Conservation (phyloP, 2,329 filamentous ascomycete genomes). For the Talaromyces sp. region DNA sequence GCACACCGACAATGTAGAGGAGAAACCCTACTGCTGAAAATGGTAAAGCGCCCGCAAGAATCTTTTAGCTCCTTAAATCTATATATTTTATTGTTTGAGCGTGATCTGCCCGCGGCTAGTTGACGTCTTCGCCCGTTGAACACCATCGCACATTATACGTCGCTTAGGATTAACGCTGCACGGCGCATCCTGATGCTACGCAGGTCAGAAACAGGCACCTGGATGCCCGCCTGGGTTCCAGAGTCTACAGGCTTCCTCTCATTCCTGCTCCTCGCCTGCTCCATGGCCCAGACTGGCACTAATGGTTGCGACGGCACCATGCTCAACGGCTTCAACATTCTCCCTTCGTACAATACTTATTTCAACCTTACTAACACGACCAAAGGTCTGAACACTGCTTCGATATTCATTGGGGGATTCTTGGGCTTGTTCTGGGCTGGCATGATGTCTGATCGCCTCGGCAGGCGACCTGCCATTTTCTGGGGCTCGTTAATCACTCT, state of each 20-base stretch:
- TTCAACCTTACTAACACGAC: conserved; percentile 50
- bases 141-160: background rate
- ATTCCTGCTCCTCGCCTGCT: conserved; percentile 39
- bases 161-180: background rate
- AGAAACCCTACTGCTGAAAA: too few species aligned
- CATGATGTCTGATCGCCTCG: background rate
- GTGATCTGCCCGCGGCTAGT: too few species aligned
- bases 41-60: too few species aligned
- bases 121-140: background rate
- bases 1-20: too few species aligned
- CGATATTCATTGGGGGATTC: conserved; percentile 17
- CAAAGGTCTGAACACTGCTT: conserved; percentile 50
- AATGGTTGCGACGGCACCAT: conserved; percentile 44
- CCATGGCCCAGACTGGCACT: conserved; percentile 38
- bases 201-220: conserved; percentile 37
- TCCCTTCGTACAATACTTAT: conserved; percentile 52
- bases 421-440: background rate
- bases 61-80: too few species aligned
- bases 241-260: conserved; percentile 28
- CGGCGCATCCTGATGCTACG: conserved; percentile 23
- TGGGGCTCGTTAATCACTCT: background rate
- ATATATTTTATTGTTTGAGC: too few species aligned
- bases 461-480: background rate
- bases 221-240: conserved; percentile 44
- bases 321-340: conserved; percentile 52